Percentiles rank a stretch among this genome's conserved stretches.
Evolutionary conservation across 2,329 filamentous ascomycete species (phyloP).

Genomic region (Neonectria magnoliae): DNA sequence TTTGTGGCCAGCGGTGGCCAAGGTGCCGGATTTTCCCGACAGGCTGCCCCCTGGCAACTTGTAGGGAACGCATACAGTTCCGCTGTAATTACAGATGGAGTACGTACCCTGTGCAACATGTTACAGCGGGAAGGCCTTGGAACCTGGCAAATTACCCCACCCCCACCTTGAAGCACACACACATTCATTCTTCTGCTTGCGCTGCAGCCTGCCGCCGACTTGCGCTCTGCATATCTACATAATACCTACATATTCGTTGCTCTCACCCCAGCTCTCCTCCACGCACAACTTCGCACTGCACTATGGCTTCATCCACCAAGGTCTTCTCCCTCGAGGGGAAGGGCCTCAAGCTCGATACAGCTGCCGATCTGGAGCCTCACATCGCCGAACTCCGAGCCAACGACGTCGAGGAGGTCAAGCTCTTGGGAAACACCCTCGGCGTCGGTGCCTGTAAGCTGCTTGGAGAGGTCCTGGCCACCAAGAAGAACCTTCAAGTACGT

Average conservation of each 20-base stretch:
- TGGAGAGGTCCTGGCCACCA: constrained; percentile 83
- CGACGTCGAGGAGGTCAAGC: constrained; percentile 84
- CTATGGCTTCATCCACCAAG: constrained; percentile 58
- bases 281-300: constrained; percentile 12
- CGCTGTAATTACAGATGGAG: neutral
- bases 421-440: constrained; percentile 92
- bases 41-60: constrained; percentile 8
- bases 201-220: constrained; percentile 22
- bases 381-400: constrained; percentile 78
- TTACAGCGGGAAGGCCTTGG: neutral
- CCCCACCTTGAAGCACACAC: constrained; percentile 38
- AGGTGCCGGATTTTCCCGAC: neutral
- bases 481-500: constrained; percentile 80
- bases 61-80: neutral
- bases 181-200: constrained; percentile 26
- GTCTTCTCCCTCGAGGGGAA: constrained; percentile 92
- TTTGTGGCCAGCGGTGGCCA: constrained; percentile 2
- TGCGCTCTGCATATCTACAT: constrained; percentile 17
- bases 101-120: neutral
- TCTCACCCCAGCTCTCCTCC: constrained; percentile 15
- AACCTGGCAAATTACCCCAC: constrained; percentile 33
- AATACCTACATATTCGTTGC: constrained; percentile 14
- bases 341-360: constrained; percentile 90
- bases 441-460: constrained; percentile 88
- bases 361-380: constrained; percentile 85